Conservation (phyloP, 176 grass and related monocot species). For the Pontederia crassipes region DNA sequence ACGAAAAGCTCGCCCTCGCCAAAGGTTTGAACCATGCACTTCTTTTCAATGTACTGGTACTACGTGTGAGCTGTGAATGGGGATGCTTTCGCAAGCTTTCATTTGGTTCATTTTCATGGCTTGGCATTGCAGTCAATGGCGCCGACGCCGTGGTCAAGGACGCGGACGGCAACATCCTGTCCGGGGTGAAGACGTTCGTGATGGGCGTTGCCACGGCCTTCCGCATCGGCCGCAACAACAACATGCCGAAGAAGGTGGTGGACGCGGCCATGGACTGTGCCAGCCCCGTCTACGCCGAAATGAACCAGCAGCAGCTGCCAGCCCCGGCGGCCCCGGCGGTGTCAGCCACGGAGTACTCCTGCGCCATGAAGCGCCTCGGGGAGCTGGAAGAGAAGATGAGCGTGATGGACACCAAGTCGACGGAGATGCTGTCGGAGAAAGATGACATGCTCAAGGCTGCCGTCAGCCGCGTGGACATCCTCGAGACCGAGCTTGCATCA, state of each 20-base stretch:
- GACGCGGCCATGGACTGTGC: conserved; percentile 13
- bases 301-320: neutral
- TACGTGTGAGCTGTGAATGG: too few relatives aligned
- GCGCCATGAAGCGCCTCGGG: conserved; percentile 40
- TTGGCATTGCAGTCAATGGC: too few relatives aligned
- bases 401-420: conserved; percentile 35
- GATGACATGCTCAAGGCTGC: conserved; percentile 75
- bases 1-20: conserved; percentile 31
- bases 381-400: conserved; percentile 79
- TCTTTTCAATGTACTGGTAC: neutral
- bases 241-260: conserved; percentile 42
- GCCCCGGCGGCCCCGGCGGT: conserved; percentile 20
- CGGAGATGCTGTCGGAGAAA: conserved; percentile 44
- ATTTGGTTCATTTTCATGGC: neutral
- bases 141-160: too few relatives aligned
- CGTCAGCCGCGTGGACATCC: conserved; percentile 46
- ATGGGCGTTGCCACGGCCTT: conserved; percentile 68
- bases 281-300: conserved; percentile 16
- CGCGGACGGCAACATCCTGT: conserved; percentile 23
- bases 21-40: conserved; percentile 15
- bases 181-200: conserved; percentile 56
- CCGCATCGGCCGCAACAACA: conserved; percentile 39
- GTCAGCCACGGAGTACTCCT: conserved; percentile 23
- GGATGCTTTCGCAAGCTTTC: too few relatives aligned
- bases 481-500: conserved; percentile 74